phyloP scores from a whole-genome alignment of 2,329 filamentous ascomycete genomes.

The Orbilia blumenaviensis region DNA sequence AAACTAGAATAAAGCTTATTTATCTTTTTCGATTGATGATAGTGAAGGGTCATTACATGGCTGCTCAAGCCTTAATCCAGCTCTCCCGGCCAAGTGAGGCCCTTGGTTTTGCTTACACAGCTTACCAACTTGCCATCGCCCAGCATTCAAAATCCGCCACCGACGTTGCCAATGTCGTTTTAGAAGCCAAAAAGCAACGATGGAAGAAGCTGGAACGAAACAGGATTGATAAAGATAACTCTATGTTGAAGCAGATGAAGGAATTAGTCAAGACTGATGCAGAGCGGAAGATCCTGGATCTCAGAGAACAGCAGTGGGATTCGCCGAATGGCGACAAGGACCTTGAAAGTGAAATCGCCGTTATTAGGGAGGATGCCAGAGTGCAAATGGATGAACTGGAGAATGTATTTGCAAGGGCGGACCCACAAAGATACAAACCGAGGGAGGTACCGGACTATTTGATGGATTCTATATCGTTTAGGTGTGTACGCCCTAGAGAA shows the following conservation, averaged over 20 bases:
- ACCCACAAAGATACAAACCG: conserved; percentile 63
- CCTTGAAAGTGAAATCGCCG: conserved; percentile 57
- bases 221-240: conserved; percentile 67
- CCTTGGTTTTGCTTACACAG: conserved; percentile 73
- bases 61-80: conserved; percentile 76
- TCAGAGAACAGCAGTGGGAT: conserved; percentile 63
- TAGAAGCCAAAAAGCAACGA: conserved; percentile 82
- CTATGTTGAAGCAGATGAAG: conserved; percentile 71
- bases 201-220: conserved; percentile 79
- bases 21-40: neutral
- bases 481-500: conserved; percentile 54
- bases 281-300: conserved; percentile 61
- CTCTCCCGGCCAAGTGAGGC: conserved; percentile 78
- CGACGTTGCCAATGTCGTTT: conserved; percentile 76
- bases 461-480: conserved; percentile 78
- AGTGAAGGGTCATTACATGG: conserved; percentile 50
- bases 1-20: neutral
- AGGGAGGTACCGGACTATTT: conserved; percentile 77
- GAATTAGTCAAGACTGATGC: conserved; percentile 65
- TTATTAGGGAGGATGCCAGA: conserved; percentile 65
- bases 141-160: conserved; percentile 73
- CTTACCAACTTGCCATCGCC: conserved; percentile 75
- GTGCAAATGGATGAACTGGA: conserved; percentile 60
- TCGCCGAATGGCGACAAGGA: conserved; percentile 62
- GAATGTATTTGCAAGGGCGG: conserved; percentile 67